These are phyloP conservation scores for Suillus bovinus DNA, from an alignment of 768 basidiomycete genomes.

Conservation along the genomic window DNA sequence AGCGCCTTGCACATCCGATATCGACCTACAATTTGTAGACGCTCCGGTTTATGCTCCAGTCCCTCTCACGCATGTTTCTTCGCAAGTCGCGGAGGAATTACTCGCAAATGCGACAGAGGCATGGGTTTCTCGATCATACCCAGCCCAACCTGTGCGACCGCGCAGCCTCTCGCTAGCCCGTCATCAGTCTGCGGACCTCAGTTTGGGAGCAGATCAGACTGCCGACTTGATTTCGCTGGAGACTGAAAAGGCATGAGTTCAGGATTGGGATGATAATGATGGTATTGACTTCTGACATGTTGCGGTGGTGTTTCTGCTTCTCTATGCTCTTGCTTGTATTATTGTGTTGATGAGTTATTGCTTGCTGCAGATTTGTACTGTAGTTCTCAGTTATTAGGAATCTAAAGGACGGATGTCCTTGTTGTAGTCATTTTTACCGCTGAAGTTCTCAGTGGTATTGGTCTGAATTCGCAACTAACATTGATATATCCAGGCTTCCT, in stretches of 20 bases:
- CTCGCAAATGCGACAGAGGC: constrained; percentile 62
- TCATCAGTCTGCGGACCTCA: neutral
- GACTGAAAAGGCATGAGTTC: neutral
- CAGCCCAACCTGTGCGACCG: neutral
- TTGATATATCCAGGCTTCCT: neutral
- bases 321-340: neutral
- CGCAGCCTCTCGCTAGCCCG: neutral
- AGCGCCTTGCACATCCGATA: constrained; percentile 11
- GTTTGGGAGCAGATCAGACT: neutral
- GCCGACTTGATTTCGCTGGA: neutral
- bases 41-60: constrained; percentile 66
- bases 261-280: neutral
- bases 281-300: neutral
- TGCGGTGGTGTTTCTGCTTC: neutral
- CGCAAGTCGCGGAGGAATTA: constrained; percentile 48
- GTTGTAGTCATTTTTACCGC: neutral
- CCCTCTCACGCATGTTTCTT: constrained; percentile 54
- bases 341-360: neutral
- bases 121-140: constrained; percentile 45
- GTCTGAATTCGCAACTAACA: neutral
- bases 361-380: neutral
- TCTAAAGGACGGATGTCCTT: neutral
- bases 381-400: constrained; percentile 1
- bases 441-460: neutral
- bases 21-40: constrained; percentile 9